phyloP scores from a whole-genome alignment of 1,284 basidiomycete genomes.

The Pseudozyma sp. region DNA sequence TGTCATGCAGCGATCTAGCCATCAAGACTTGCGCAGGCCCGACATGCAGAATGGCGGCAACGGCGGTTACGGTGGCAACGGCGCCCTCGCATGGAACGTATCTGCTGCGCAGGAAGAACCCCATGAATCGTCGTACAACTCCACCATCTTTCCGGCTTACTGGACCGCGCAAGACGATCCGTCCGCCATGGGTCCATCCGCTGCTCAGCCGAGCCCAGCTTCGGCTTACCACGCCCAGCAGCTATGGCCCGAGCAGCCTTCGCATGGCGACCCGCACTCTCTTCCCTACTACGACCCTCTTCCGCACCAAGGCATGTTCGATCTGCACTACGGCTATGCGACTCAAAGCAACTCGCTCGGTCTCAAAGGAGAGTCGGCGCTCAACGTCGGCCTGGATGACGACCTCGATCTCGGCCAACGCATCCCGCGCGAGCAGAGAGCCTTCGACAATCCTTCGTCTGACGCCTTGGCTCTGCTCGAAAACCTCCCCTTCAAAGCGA shows the following conservation, averaged over 20 bases:
- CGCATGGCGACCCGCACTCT: conserved; percentile 8
- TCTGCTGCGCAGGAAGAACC: conserved; percentile 4
- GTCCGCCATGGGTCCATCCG: conserved; percentile 2
- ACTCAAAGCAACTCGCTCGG: conserved; percentile 27
- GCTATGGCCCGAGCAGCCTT: conserved; percentile 17
- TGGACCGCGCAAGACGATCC: conserved; percentile 20
- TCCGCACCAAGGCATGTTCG: conserved; percentile 17
- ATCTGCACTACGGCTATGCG: conserved; percentile 26
- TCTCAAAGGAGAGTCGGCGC: conserved; percentile 22
- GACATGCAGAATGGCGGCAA: conserved; percentile 5
- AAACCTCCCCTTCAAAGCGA: conserved; percentile 32
- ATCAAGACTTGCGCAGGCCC: conserved; percentile 26
- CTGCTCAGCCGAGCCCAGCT: conserved; percentile 3
- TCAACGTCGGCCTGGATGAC: conserved; percentile 24
- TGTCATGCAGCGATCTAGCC: conserved; percentile 31
- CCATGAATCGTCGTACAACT: not conserved
- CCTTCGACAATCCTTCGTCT: conserved; percentile 8
- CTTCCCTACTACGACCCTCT: conserved; percentile 17
- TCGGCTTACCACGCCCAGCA: conserved; percentile 14
- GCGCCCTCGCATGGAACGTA: not conserved
- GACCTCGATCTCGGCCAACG: conserved; percentile 22
- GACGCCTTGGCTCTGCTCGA: conserved; percentile 34
- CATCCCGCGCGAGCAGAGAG: conserved; percentile 10
- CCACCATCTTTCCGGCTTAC: conserved; percentile 16
- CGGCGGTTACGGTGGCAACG: not conserved